A percentile compares a stretch with the other conserved stretches of the same genome.
Conservation (phyloP, 352 stramenopile species). For the Phytopythium mirpurense region DNA sequence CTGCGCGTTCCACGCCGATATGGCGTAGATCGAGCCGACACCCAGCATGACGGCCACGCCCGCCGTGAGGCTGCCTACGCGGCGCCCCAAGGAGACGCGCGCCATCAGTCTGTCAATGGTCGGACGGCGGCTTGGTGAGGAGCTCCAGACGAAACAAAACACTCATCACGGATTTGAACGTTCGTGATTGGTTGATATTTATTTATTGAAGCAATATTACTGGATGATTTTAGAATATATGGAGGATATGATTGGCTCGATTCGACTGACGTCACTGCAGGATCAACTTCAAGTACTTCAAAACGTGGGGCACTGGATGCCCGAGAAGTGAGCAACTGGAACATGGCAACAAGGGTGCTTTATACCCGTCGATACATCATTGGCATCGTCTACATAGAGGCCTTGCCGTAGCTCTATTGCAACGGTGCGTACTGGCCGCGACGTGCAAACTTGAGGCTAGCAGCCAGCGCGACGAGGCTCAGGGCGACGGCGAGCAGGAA, state of each 20-base stretch:
- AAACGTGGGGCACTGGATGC: neutral
- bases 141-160: too few species aligned
- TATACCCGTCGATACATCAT: too few species aligned
- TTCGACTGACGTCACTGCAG: constrained; percentile 1
- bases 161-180: neutral
- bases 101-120: neutral
- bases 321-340: too few species aligned
- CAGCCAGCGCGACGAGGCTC: constrained; percentile 40
- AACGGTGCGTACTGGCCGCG: constrained; percentile 21
- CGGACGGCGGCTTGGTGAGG: too few species aligned
- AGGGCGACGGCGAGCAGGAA: constrained; percentile 53
- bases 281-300: neutral
- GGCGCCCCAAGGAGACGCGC: constrained; percentile 12
- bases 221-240: neutral
- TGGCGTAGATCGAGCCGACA: constrained; percentile 71
- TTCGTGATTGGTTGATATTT: neutral
- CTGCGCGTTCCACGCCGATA: constrained; percentile 81
- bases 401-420: too few species aligned
- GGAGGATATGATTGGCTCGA: neutral
- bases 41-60: constrained; percentile 66
- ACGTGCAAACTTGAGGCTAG: constrained; percentile 47
- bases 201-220: neutral
- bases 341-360: too few species aligned
- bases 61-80: constrained; percentile 40
- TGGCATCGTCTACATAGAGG: too few species aligned